A percentile compares a stretch with the other conserved stretches of the same genome.
Evolutionary conservation across 495 filamentous ascomycete genomes (phyloP).

Genomic region (Podospora anserina): DNA sequence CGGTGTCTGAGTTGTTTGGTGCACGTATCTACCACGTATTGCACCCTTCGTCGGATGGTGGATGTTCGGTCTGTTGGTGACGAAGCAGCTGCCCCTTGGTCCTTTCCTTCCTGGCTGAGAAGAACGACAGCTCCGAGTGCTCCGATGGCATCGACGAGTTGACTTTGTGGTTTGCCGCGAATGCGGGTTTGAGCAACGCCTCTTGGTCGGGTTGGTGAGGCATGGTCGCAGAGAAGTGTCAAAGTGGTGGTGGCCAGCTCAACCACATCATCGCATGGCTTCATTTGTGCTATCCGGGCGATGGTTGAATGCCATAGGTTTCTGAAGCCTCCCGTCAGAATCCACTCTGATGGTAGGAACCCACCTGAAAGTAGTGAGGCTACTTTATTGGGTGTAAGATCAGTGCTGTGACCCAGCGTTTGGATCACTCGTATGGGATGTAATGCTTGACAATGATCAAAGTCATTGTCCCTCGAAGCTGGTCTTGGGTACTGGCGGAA

Average conservation of each 20-base stretch:
- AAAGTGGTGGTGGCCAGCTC: conserved; percentile 37
- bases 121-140: conserved; percentile 26
- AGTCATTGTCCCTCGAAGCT: conserved; percentile 28
- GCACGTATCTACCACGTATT: conserved; percentile 21
- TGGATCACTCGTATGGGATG: conserved; percentile 32
- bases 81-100: neutral
- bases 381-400: conserved; percentile 38
- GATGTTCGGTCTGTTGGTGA: conserved; percentile 2
- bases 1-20: conserved; percentile 11
- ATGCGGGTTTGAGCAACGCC: conserved; percentile 17
- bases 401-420: conserved; percentile 21
- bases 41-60: conserved; percentile 20
- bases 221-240: conserved; percentile 33
- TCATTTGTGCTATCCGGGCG: conserved; percentile 28
- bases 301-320: conserved; percentile 37
- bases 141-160: conserved; percentile 17
- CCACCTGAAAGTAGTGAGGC: conserved; percentile 33
- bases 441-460: conserved; percentile 26
- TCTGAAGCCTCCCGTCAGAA: conserved; percentile 41
- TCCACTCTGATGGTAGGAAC: conserved; percentile 42
- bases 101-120: conserved; percentile 18
- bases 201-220: conserved; percentile 12
- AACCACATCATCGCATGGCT: conserved; percentile 34
- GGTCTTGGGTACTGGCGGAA: conserved; percentile 39
- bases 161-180: conserved; percentile 18